A percentile compares a stretch with the other conserved stretches of the same genome.
These are phyloP conservation scores for Candida pseudofarinosa DNA, from an alignment of 805 yeast species.

Conservation along the genomic window DNA sequence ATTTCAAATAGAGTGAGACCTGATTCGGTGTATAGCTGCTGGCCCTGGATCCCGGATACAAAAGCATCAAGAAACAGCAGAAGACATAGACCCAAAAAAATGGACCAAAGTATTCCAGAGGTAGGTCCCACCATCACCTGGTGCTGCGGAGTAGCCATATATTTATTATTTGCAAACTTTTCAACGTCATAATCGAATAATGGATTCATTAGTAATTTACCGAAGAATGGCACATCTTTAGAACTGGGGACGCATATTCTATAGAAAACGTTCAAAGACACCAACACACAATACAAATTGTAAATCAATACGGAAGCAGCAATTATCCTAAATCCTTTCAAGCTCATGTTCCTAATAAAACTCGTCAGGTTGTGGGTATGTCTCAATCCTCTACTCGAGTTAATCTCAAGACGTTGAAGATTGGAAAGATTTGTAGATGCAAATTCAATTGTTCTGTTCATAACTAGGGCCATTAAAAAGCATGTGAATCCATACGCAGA, in stretches of 20 bases:
- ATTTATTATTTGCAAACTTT: conserved; percentile 14
- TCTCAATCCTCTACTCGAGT: conserved; percentile 2
- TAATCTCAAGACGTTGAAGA: conserved; percentile 3
- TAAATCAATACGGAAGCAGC: conserved; percentile 22
- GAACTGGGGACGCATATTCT: conserved; percentile 11
- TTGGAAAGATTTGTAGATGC: conserved; percentile 29
- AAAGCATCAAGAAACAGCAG: conserved; percentile 67
- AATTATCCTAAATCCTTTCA: conserved; percentile 23
- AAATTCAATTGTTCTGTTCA: conserved; percentile 34
- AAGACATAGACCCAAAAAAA: conserved; percentile 53
- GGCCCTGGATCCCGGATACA: conserved; percentile 52
- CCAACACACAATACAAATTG: conserved; percentile 25
- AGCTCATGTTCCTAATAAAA: conserved; percentile 17
- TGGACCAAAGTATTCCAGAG: conserved; percentile 53
- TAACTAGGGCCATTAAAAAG: conserved; percentile 32
- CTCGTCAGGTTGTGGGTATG: conserved; percentile 11
- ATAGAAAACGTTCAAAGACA: conserved; percentile 24
- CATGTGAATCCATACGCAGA: conserved; percentile 36
- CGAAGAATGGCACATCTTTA: conserved; percentile 8
- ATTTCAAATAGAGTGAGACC: conserved; percentile 74
- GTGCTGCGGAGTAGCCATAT: conserved; percentile 25
- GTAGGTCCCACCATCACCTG: conserved; percentile 45
- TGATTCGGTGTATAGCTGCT: conserved; percentile 55
- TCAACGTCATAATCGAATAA: conserved; percentile 23
- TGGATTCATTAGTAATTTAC: conserved; percentile 10